A percentile compares a stretch with the other conserved stretches of the same genome.
phyloP scores from a whole-genome alignment of 768 basidiomycete genomes.

The Auricularia heimuer region DNA sequence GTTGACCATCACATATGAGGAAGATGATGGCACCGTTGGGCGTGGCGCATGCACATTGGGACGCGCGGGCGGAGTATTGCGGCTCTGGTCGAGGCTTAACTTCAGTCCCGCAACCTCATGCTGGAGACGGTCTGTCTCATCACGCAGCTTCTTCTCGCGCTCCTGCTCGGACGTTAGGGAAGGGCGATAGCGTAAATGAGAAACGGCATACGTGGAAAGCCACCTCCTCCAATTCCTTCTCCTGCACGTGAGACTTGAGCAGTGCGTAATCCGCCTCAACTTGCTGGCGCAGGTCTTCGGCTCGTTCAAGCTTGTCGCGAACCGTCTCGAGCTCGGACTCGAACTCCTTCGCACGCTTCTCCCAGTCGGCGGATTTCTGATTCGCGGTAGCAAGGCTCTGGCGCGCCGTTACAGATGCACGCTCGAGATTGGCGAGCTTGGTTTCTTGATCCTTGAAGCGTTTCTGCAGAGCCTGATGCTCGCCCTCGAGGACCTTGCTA shows the following conservation, averaged over 20 bases:
- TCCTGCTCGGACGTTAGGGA: constrained; percentile 35
- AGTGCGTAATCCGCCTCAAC: constrained; percentile 63
- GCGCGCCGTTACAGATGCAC: constrained; percentile 42
- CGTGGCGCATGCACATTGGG: background rate
- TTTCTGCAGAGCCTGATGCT: constrained; percentile 57
- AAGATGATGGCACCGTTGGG: background rate
- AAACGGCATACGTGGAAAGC: constrained; percentile 43
- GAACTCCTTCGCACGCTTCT: constrained; percentile 61
- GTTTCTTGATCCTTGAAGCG: constrained; percentile 63
- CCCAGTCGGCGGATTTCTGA: constrained; percentile 75
- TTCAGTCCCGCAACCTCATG: constrained; percentile 47
- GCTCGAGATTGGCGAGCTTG: constrained; percentile 51
- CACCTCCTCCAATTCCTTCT: constrained; percentile 62
- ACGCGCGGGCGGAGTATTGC: background rate
- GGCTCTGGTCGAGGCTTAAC: constrained; percentile 44
- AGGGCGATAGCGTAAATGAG: background rate
- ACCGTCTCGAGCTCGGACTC: constrained; percentile 54
- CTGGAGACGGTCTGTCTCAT: constrained; percentile 56
- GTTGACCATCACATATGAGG: constrained; percentile 14
- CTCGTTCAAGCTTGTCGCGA: constrained; percentile 53
- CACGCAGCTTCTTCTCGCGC: constrained; percentile 56
- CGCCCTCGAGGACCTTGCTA: constrained; percentile 49
- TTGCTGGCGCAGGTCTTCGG: constrained; percentile 54
- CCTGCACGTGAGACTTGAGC: constrained; percentile 62
- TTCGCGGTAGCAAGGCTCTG: constrained; percentile 63